These are phyloP conservation scores for Mimosa bimucronata DNA, from an alignment of 306 rosid genomes.

Conservation along the genomic window DNA sequence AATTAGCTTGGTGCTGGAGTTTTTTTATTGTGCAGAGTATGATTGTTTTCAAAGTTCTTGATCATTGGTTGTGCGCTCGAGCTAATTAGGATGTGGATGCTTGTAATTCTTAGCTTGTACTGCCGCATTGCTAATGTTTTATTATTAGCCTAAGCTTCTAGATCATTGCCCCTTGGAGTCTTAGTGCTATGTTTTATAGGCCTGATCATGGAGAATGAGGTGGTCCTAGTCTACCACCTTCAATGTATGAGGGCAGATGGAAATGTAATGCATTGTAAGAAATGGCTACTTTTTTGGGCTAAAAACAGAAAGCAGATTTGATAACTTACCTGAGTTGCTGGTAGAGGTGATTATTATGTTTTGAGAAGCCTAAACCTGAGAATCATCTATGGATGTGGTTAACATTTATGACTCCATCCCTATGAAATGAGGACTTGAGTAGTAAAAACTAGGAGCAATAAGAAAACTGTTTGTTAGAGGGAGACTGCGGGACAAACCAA, in stretches of 20 bases:
- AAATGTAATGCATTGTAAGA: background rate
- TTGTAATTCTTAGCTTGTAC: background rate
- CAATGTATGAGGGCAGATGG: background rate
- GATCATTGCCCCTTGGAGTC: background rate
- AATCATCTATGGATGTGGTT: background rate
- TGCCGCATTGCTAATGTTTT: background rate
- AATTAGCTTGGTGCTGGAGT: background rate
- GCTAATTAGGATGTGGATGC: background rate
- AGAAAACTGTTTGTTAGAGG: slow-evolving; percentile 8
- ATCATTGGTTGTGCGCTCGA: background rate
- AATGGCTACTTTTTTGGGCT: background rate
- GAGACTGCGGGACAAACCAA: background rate
- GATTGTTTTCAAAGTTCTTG: background rate
- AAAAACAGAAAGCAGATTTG: background rate
- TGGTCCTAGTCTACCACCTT: background rate
- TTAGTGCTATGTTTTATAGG: background rate
- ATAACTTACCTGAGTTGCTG: slow-evolving; percentile 1
- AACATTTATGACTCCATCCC: background rate
- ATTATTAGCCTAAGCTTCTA: background rate
- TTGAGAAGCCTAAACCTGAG: background rate
- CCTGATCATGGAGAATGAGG: background rate
- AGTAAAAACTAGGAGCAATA: background rate
- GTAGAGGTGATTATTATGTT: background rate
- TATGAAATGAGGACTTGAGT: background rate
- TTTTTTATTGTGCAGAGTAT: background rate